phyloP scores from a whole-genome alignment of 768 basidiomycete species.

The Lactifluus rugatus region DNA sequence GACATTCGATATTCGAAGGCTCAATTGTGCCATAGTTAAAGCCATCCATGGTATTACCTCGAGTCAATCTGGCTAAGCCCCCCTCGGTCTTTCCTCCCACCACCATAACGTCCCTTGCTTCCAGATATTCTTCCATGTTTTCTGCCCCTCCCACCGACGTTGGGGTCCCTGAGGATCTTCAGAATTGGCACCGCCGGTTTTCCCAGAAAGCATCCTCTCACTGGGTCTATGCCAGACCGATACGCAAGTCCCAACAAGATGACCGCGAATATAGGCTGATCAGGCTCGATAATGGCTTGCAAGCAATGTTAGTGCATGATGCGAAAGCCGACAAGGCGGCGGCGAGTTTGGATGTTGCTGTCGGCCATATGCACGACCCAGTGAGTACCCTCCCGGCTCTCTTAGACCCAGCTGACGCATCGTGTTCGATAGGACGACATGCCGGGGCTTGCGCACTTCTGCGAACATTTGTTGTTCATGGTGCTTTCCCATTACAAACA shows the following conservation, averaged over 20 bases:
- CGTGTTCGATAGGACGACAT: conserved; percentile 53
- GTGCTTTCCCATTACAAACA: conserved; percentile 34
- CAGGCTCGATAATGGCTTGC: conserved; percentile 80
- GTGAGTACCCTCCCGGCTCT: conserved; percentile 35
- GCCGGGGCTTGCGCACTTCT: conserved; percentile 90
- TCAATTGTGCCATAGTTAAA: conserved; percentile 3
- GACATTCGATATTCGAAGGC: background rate
- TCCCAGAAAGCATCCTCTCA: conserved; percentile 24
- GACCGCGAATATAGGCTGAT: conserved; percentile 76
- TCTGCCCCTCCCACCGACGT: background rate
- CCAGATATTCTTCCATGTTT: background rate
- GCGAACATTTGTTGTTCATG: conserved; percentile 95
- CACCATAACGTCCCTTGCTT: background rate
- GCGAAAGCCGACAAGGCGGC: conserved; percentile 85
- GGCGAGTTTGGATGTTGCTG: conserved; percentile 88
- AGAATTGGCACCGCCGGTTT: conserved; percentile 10
- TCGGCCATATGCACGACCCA: conserved; percentile 90
- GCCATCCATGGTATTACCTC: conserved; percentile 1
- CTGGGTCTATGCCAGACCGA: conserved; percentile 44
- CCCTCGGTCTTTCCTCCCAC: background rate
- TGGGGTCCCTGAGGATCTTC: conserved; percentile 11
- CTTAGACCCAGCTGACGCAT: background rate
- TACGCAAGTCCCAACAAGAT: conserved; percentile 69
- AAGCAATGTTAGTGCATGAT: conserved; percentile 78
- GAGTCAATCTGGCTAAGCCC: background rate